Conservation (phyloP, 2,329 filamentous ascomycete species). For the Colletotrichum liriopes region DNA sequence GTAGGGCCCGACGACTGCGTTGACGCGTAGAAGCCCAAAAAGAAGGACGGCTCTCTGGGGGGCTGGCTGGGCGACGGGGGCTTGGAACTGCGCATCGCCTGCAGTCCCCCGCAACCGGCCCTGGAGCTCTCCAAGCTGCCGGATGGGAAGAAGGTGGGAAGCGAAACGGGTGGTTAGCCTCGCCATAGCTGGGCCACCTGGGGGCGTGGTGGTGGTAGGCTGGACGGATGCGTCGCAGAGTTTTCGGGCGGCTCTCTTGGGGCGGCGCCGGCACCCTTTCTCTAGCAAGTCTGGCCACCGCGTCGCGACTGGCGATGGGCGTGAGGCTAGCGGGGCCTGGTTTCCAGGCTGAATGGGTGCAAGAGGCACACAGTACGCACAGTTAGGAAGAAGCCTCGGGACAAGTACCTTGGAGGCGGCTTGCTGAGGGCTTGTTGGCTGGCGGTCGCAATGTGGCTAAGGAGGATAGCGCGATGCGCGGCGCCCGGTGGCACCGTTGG, state of each 20-base stretch:
- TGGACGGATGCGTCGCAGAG: conserved; percentile 30
- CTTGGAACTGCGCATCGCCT: background rate
- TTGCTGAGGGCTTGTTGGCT: conserved; percentile 26
- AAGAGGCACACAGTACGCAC: conserved; percentile 37
- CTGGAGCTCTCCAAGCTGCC: conserved; percentile 17
- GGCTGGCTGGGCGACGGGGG: conserved; percentile 26
- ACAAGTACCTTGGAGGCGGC: conserved; percentile 20
- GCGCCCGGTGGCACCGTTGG: conserved; percentile 24
- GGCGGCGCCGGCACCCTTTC: background rate
- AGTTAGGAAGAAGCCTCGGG: conserved; percentile 12
- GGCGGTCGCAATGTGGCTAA: conserved; percentile 35
- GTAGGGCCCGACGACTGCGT: conserved; percentile 3
- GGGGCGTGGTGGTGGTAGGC: conserved; percentile 24
- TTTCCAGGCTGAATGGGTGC: conserved; percentile 4
- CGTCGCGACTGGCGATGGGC: conserved; percentile 22
- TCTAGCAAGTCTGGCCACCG: background rate
- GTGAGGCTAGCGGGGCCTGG: conserved; percentile 19
- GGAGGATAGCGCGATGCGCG: conserved; percentile 10
- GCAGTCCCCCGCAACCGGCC: conserved; percentile 19
- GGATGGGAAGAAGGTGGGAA: conserved; percentile 24
- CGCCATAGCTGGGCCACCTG: conserved; percentile 17
- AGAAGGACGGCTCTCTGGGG: conserved; percentile 15
- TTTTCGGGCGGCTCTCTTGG: conserved; percentile 15
- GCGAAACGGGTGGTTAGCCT: background rate
- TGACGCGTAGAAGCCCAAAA: conserved; percentile 14